Evolutionary conservation across 768 basidiomycete species (phyloP).

Genomic region (Austroboletus festivus): DNA sequence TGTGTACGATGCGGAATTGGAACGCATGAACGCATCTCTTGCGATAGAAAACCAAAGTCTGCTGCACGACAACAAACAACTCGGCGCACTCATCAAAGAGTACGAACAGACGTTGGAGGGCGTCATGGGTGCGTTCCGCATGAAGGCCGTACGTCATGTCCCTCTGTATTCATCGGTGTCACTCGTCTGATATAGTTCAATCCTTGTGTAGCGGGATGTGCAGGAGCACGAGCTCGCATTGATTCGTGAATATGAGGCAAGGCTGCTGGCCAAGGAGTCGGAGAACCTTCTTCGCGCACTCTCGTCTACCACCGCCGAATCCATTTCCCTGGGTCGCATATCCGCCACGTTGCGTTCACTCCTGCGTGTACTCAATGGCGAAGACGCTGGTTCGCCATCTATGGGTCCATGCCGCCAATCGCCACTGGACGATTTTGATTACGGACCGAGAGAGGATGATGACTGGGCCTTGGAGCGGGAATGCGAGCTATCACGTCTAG

Average conservation of each 20-base stretch:
- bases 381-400: constrained; percentile 38
- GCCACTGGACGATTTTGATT: constrained; percentile 13
- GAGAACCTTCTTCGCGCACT: constrained; percentile 59
- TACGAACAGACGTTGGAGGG: constrained; percentile 95
- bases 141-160: constrained; percentile 70
- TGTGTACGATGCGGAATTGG: constrained; percentile 84
- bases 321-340: constrained; percentile 64
- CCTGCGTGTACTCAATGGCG: constrained; percentile 67
- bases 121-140: constrained; percentile 89
- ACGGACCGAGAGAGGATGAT: constrained; percentile 42
- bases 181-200: no score
- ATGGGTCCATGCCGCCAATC: constrained; percentile 1
- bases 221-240: constrained; percentile 89
- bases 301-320: constrained; percentile 59
- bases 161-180: not conserved
- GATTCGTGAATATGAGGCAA: constrained; percentile 86
- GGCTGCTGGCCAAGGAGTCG: constrained; percentile 74
- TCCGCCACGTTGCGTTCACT: constrained; percentile 68
- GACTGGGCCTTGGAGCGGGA: constrained; percentile 88
- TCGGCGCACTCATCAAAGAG: constrained; percentile 87
- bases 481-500: constrained; percentile 81
- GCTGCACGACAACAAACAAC: constrained; percentile 93
- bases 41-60: constrained; percentile 78
- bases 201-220: constrained; percentile 67
- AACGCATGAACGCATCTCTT: constrained; percentile 81